Base-by-base conservation (phyloP, 108 stramenopile species). In the Cyclotella cryptica region DNA sequence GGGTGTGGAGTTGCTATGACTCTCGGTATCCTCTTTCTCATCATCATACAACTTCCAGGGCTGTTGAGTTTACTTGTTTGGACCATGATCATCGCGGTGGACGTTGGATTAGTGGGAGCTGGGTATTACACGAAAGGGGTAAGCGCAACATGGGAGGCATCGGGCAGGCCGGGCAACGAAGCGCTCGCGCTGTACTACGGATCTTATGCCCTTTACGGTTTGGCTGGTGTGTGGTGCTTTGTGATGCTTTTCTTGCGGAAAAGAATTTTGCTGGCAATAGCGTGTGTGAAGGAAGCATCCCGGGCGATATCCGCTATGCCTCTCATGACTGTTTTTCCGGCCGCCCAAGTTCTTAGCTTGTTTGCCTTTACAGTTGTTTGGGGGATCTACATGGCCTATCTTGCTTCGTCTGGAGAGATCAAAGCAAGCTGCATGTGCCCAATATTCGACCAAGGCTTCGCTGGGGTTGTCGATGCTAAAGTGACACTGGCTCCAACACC, bases 291-390 rank as follows among this genome's bases (percentile, higher is more conserved):
- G 62, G 88, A 91, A 64, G 93, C 93, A 12, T 87, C 89, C 7
- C 64, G 76, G 40, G 93, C 96, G 8, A 80, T 97, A 68, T 81
- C 84, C 49, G 27, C 78, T 47, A 94, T 95, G 94, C 81, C 88
- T 47, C 28, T 82, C 14, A 74, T 97, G 57, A 77, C 91, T 19
- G 29, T 89, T 30, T 82, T 93, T 72, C 96, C 96, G 27, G 24
- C 81, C 21, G 6, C 88, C 27, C 89, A 90, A 72, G 81, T 74
- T 27, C 47, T 79, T 28, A 88, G 77, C 7, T 76, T 90, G 19
- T 41, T 89, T 17, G 67, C 62, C 15, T 91, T 90, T 68, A 65
- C 87, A 40, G 40, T 80, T 17, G 84, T 86, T 18, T 92, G 86
- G 88, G 51, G 76, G 22, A 26, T 60, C 24, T 95, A 89, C 66